Percentiles rank a stretch among this genome's conserved stretches.
phyloP scores from a whole-genome alignment of 176 grass and related monocot genomes.

The Triticum aestivum region IWGSC_CS_RefSeq_v2.1 NC_057798.1:771517731-771518230 shows the following conservation, averaged over 20 bases:
- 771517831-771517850: background rate
- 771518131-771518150: background rate
- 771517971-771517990: background rate
- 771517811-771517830: background rate
- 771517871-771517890: background rate
- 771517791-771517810: background rate
- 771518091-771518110: background rate
- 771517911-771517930: background rate
- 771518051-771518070: background rate
- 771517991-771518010: slow-evolving; percentile 15
- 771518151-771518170: background rate
- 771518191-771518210: background rate
- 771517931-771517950: background rate
- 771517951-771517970: background rate
- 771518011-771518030: background rate
- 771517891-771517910: background rate
- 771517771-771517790: background rate
- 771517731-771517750: background rate
- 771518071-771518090: slow-evolving; percentile 6
- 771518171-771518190: background rate
- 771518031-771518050: background rate
- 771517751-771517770: background rate
- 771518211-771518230: background rate
- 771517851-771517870: background rate
- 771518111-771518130: background rate